Conservation (phyloP, 495 filamentous ascomycete genomes). For the Neurospora tetraspora region DNA sequence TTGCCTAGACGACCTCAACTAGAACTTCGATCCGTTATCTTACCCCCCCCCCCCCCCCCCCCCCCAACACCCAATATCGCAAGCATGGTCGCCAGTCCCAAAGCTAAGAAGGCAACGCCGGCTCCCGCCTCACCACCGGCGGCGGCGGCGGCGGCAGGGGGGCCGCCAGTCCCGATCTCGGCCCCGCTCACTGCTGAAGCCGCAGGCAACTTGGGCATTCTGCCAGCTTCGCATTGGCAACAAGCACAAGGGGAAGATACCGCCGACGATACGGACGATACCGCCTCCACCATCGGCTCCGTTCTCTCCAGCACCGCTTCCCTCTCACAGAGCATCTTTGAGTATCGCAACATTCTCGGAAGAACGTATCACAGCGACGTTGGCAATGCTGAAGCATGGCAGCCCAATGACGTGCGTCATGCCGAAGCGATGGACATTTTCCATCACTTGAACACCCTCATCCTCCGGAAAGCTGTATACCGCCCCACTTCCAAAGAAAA, state of each 20-base stretch:
- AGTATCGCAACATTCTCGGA: constrained; percentile 35
- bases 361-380: constrained; percentile 26
- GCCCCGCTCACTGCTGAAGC: not conserved
- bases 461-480: constrained; percentile 45
- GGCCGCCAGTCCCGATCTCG: not conserved
- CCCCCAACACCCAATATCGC: not conserved
- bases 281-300: not conserved
- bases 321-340: constrained; percentile 33
- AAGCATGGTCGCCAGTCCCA: not conserved
- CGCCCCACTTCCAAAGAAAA: constrained; percentile 39
- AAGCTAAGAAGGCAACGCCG: not conserved
- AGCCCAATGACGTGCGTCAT: constrained; percentile 17
- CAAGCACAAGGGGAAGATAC: not conserved
- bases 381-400: constrained; percentile 5
- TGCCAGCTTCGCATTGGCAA: not conserved
- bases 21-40: not conserved
- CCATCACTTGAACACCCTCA: constrained; percentile 9
- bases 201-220: not conserved
- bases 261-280: not conserved
- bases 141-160: not conserved
- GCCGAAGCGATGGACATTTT: constrained; percentile 13
- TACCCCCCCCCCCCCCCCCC: not conserved
- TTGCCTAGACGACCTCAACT: not conserved
- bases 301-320: constrained; percentile 26
- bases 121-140: not conserved